A percentile compares a stretch with the other conserved stretches of the same genome.
Conservation (phyloP, 2,329 filamentous ascomycete genomes). For the Aspergillus alliaceus region DNA sequence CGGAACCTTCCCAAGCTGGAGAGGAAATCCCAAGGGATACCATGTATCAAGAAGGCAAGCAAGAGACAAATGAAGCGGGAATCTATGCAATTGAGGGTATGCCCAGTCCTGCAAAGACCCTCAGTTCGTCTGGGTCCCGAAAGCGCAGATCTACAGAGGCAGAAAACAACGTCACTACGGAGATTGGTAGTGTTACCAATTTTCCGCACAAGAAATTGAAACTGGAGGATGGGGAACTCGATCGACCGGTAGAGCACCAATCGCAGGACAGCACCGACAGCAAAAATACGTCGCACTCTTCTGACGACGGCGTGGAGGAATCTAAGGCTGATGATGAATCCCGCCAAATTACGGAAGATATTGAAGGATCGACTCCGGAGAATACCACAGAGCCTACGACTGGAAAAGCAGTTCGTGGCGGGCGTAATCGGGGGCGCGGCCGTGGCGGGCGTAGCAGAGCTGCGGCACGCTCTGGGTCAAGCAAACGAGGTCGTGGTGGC, state of each 20-base stretch:
- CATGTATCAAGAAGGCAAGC: constrained; percentile 5
- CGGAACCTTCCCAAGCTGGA: neutral
- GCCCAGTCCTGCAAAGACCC: constrained; percentile 12
- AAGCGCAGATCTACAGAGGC: constrained; percentile 29
- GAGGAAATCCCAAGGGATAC: constrained; percentile 12
- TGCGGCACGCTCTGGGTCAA: constrained; percentile 20
- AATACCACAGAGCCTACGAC: constrained; percentile 18
- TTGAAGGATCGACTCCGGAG: constrained; percentile 19
- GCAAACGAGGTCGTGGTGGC: constrained; percentile 29
- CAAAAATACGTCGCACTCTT: constrained; percentile 19
- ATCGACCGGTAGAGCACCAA: constrained; percentile 19
- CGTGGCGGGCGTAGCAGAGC: constrained; percentile 35
- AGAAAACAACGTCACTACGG: constrained; percentile 16
- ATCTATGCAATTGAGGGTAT: constrained; percentile 3
- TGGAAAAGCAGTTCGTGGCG: constrained; percentile 28
- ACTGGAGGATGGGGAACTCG: constrained; percentile 28
- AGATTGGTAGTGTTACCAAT: constrained; percentile 14
- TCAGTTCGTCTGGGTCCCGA: constrained; percentile 17
- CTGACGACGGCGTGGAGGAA: constrained; percentile 14
- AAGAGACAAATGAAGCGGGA: neutral
- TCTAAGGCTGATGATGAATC: constrained; percentile 16
- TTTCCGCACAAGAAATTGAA: constrained; percentile 32
- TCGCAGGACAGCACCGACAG: constrained; percentile 24
- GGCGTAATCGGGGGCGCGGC: constrained; percentile 34
- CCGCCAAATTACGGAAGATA: constrained; percentile 25